These are phyloP conservation scores for Pleurostoma richardsiae DNA, from an alignment of 2,329 filamentous ascomycete species.

Conservation along the genomic window DNA sequence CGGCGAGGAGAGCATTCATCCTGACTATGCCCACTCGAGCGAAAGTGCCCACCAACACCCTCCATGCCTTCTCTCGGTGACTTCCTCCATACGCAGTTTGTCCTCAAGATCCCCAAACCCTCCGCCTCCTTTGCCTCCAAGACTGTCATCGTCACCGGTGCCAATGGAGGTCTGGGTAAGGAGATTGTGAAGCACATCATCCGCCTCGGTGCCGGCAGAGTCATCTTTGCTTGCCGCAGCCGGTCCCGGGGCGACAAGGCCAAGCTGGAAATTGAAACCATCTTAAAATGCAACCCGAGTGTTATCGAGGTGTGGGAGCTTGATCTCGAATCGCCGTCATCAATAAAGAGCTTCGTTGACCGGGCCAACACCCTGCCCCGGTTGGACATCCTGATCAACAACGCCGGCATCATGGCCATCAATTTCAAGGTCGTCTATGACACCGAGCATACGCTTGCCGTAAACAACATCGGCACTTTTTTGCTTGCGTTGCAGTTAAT, in stretches of 20 bases:
- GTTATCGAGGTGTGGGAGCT: conserved; percentile 33
- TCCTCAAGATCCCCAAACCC: conserved; percentile 8
- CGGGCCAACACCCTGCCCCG: conserved; percentile 14
- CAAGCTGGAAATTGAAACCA: conserved; percentile 16
- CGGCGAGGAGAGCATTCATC: no score
- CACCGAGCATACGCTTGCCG: conserved; percentile 6
- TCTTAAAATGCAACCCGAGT: conserved; percentile 12
- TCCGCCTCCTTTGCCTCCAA: conserved; percentile 6
- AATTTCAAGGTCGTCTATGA: conserved; percentile 7
- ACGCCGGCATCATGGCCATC: conserved; percentile 22
- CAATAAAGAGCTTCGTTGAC: conserved; percentile 25
- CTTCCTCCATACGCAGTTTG: conserved; percentile 10
- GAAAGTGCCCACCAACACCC: no score
- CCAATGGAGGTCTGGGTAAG: conserved; percentile 13
- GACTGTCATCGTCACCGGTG: conserved; percentile 14
- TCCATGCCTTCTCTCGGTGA: conserved; percentile 8
- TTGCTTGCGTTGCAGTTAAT: conserved; percentile 8
- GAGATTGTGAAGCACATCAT: conserved; percentile 17
- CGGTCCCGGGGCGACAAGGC: conserved; percentile 15
- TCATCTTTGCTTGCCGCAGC: conserved; percentile 32
- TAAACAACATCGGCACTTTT: conserved; percentile 12
- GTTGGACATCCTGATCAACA: conserved; percentile 30
- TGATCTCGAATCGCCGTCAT: conserved; percentile 28
- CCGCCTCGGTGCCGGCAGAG: conserved; percentile 20
- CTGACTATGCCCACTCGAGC: no score